A percentile compares a stretch with the other conserved stretches of the same genome.
phyloP scores from a whole-genome alignment of 352 stramenopile genomes.

The Globisporangium iwayamae region DNA sequence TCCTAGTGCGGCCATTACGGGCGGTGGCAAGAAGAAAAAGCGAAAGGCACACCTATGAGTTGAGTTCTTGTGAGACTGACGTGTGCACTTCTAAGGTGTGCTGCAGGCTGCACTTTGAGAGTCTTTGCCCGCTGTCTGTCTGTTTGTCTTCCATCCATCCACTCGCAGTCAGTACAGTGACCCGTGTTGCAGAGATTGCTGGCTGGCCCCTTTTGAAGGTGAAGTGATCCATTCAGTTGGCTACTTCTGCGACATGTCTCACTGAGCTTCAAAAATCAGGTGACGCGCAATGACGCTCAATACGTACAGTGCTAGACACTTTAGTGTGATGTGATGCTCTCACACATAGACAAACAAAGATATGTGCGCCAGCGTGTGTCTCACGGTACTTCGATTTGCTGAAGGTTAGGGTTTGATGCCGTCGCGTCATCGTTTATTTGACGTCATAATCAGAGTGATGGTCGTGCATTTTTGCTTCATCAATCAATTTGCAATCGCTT shows the following conservation, averaged over 20 bases:
- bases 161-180: no score
- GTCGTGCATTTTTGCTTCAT: slow-evolving; percentile 1
- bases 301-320: neutral
- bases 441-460: slow-evolving; percentile 12
- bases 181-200: no score
- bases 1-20: no score
- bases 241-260: slow-evolving; percentile 5
- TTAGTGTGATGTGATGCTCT: neutral
- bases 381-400: neutral
- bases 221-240: neutral
- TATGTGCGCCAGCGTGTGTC: neutral
- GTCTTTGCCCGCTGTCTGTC: no score
- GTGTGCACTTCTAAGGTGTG: no score
- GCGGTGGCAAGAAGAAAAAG: no score
- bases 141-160: no score
- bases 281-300: neutral
- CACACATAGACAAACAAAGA: neutral
- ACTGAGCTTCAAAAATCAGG: neutral
- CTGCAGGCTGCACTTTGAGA: no score
- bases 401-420: slow-evolving; percentile 2
- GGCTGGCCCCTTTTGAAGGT: no score
- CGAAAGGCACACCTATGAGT: no score
- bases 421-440: slow-evolving; percentile 10
- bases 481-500: neutral
- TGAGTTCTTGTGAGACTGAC: no score